A percentile compares a stretch with the other conserved stretches of the same genome.
Conservation (phyloP, 441 rosid genomes). For the Manihot esculenta region DNA sequence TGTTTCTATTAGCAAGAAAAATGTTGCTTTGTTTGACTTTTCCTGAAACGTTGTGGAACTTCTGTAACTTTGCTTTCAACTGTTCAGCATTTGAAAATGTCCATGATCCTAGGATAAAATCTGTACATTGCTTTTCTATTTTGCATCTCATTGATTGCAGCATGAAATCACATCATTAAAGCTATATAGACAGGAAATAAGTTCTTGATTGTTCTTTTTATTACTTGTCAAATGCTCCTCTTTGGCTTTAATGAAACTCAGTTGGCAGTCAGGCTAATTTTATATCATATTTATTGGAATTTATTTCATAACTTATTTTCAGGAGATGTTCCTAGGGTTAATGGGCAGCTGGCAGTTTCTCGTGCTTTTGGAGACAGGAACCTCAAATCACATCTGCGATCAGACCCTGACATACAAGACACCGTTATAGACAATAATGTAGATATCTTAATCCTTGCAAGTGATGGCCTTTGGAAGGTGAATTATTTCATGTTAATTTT, state of each 20-base stretch:
- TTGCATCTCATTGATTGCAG: background rate
- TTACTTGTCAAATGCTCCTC: background rate
- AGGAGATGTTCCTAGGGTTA: slow-evolving; percentile 96
- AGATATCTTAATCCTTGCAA: slow-evolving; percentile 75
- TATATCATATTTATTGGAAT: slow-evolving; percentile 2
- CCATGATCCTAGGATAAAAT: background rate
- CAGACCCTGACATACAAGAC: slow-evolving; percentile 73
- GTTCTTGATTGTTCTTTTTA: too few species aligned
- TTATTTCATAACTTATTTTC: slow-evolving; percentile 22
- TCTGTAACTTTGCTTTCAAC: background rate
- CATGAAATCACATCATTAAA: background rate
- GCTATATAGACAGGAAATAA: background rate
- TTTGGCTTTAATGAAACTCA: background rate
- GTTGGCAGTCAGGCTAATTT: slow-evolving; percentile 9
- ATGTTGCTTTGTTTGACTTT: too few species aligned
- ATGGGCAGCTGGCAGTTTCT: slow-evolving; percentile 94
- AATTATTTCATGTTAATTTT: slow-evolving; percentile 16
- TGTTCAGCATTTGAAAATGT: background rate
- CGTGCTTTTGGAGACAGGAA: slow-evolving; percentile 95
- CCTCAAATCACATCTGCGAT: slow-evolving; percentile 84
- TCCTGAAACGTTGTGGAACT: too few species aligned
- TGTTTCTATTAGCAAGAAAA: background rate
- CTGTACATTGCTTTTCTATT: background rate
- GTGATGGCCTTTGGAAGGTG: slow-evolving; percentile 98
- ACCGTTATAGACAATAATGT: slow-evolving; percentile 36